A percentile compares a stretch with the other conserved stretches of the same genome.
Conservation (phyloP, 305 asterid species). For the Fraxinus greggii region DNA sequence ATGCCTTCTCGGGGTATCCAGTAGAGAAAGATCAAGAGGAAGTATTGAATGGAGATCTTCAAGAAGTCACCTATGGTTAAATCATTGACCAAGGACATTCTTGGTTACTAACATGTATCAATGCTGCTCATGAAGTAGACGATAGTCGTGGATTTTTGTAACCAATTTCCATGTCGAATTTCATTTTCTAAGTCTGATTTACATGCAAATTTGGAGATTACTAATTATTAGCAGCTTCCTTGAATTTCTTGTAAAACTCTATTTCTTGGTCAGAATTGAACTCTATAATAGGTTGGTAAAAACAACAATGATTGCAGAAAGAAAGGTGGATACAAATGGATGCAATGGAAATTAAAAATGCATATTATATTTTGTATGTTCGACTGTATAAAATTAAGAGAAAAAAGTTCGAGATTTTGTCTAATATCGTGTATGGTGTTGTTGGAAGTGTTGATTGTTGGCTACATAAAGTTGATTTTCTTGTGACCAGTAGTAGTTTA, state of each 20-base stretch:
- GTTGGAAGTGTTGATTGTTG: not conserved
- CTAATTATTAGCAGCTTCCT: not conserved
- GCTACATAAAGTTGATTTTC: not conserved
- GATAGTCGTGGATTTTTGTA: not conserved
- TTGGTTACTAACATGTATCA: not conserved
- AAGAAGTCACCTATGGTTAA: constrained; percentile 7
- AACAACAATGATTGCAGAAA: not conserved
- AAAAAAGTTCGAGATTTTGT: not conserved
- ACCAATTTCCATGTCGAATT: not conserved
- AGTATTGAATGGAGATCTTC: constrained; percentile 5
- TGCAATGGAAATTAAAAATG: not conserved
- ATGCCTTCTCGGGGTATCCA: not conserved
- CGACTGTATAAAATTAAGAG: not conserved
- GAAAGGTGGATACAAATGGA: not conserved
- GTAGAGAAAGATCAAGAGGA: not conserved
- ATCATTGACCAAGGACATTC: not conserved
- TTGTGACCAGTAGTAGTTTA: not conserved
- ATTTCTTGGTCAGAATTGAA: not conserved
- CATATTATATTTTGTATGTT: not conserved
- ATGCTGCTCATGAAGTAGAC: not conserved
- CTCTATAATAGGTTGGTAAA: not conserved
- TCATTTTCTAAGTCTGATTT: not conserved
- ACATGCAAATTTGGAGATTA: not conserved
- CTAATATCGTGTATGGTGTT: not conserved
- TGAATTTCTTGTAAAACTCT: not conserved